Conservation (phyloP, 768 basidiomycete genomes). For the Suillus variegatus region DNA sequence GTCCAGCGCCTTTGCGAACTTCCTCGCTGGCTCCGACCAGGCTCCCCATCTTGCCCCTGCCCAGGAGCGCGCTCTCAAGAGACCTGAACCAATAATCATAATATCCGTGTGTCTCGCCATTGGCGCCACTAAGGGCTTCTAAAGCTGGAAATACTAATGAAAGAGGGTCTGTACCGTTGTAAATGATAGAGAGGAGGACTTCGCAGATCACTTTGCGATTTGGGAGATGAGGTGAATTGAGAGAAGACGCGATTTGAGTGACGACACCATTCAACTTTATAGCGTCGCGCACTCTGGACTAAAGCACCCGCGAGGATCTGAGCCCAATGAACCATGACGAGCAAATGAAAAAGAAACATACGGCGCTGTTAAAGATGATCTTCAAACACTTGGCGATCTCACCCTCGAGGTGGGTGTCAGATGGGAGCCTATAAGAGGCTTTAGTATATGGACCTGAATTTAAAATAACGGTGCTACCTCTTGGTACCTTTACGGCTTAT, state of each 20-base stretch:
- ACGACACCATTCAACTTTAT: constrained; percentile 73
- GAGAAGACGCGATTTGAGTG: constrained; percentile 75
- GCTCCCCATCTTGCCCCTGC: constrained; percentile 93
- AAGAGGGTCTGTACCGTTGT: constrained; percentile 63
- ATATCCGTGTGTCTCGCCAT: constrained; percentile 55
- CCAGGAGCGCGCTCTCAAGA: constrained; percentile 71
- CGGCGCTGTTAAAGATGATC: constrained; percentile 71
- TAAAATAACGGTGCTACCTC: constrained; percentile 45
- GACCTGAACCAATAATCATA: constrained; percentile 93
- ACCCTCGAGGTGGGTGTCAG: constrained; percentile 75
- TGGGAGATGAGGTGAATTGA: constrained; percentile 78
- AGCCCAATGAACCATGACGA: not conserved
- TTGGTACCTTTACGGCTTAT: constrained; percentile 68
- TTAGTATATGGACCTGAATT: not conserved
- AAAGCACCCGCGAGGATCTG: constrained; percentile 16
- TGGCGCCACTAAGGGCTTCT: constrained; percentile 68
- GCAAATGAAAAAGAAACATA: constrained; percentile 29
- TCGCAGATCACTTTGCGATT: constrained; percentile 82
- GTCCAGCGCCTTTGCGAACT: constrained; percentile 63
- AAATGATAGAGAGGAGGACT: constrained; percentile 71
- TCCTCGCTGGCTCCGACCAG: constrained; percentile 95
- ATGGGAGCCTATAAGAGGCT: constrained; percentile 27
- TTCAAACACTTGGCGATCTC: constrained; percentile 89
- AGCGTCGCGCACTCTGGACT: constrained; percentile 74
- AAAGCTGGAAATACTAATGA: constrained; percentile 74